phyloP scores from a whole-genome alignment of 2,329 filamentous ascomycete species.

The Colletotrichum sp. region DNA sequence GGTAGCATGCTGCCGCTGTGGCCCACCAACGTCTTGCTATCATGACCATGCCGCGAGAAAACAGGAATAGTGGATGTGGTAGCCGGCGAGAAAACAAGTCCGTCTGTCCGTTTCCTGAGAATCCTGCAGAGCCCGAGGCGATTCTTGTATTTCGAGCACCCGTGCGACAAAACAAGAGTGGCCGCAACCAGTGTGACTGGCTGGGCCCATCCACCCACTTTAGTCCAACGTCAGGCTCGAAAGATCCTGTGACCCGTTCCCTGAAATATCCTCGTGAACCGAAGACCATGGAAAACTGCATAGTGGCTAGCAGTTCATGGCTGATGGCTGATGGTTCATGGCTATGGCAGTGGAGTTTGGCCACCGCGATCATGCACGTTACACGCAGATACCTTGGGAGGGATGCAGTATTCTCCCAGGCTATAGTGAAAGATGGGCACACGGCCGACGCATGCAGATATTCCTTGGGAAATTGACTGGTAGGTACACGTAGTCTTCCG shows the following conservation, averaged over 20 bases:
- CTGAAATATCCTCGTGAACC: neutral
- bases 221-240: neutral
- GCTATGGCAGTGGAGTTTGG: neutral
- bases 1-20: neutral
- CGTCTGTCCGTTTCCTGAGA: neutral
- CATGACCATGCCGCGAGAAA: neutral
- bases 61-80: neutral
- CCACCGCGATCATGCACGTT: neutral
- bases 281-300: neutral
- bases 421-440: neutral
- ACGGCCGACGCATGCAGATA: neutral
- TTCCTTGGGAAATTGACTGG: neutral
- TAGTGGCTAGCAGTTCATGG: neutral
- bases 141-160: neutral
- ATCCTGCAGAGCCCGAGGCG: neutral
- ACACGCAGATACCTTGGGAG: neutral
- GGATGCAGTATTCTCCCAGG: neutral
- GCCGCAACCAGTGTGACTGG: neutral
- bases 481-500: neutral
- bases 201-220: neutral
- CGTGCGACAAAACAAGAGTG: neutral
- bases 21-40: neutral
- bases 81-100: neutral
- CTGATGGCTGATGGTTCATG: neutral
- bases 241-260: neutral